Evolutionary conservation across 345 rosid species (phyloP).

Genomic region (Pelargonium nanum): DNA sequence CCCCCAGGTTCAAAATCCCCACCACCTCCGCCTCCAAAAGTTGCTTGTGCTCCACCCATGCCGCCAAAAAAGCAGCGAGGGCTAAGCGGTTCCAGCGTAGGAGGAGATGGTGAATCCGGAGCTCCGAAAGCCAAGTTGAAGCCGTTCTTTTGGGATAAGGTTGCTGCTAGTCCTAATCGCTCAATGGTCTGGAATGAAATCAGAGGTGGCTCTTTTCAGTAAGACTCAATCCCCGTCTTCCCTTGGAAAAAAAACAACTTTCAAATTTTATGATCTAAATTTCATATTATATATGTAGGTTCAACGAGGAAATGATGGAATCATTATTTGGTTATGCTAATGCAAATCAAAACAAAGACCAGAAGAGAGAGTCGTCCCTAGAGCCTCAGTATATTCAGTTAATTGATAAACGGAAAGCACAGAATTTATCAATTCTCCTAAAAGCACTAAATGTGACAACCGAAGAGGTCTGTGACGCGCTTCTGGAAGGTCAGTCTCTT

Average conservation of each 20-base stretch:
- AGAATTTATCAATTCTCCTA: conserved; percentile 82
- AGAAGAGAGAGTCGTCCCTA: conserved; percentile 29
- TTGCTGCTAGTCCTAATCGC: conserved; percentile 59
- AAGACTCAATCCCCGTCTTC: conserved; percentile 17
- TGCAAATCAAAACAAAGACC: conserved; percentile 31
- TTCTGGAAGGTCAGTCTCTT: conserved; percentile 53
- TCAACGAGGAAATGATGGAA: conserved; percentile 94
- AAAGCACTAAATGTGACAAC: conserved; percentile 77
- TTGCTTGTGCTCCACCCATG: conserved; percentile 15
- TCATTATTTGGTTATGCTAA: conserved; percentile 57
- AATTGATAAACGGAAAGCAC: conserved; percentile 76
- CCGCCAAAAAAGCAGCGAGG: conserved; percentile 30
- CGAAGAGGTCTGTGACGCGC: conserved; percentile 70
- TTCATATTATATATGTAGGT: conserved; percentile 32
- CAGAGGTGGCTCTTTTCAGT: conserved; percentile 96
- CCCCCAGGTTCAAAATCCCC: conserved; percentile 6
- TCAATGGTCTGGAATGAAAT: conserved; percentile 97
- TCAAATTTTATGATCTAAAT: neutral
- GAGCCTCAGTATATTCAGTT: conserved; percentile 66
- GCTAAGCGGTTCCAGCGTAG: conserved; percentile 2
- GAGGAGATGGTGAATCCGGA: conserved; percentile 27
- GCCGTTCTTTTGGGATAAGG: conserved; percentile 99
- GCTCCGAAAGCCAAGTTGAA: conserved; percentile 71
- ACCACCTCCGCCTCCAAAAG: conserved; percentile 14
- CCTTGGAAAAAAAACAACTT: neutral